Evolutionary conservation across 78 protist species (phyloP).

Genomic region (Dictyostelium capitatum): DNA sequence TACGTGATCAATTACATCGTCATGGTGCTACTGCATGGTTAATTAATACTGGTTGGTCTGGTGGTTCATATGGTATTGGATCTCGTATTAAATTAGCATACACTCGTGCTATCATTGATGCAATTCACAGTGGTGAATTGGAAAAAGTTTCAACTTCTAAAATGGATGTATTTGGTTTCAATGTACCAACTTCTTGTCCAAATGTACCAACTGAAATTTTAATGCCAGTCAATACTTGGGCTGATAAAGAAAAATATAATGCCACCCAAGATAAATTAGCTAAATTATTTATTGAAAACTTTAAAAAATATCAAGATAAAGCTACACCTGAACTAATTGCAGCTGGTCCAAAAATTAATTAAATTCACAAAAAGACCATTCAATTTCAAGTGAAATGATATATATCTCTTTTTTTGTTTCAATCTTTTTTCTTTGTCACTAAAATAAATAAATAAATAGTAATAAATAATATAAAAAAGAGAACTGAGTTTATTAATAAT

Average conservation of each 20-base stretch:
- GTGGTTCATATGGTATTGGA: slow-evolving; percentile 94
- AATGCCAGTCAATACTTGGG: slow-evolving; percentile 93
- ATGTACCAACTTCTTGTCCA: slow-evolving; percentile 86
- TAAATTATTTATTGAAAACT: slow-evolving; percentile 88
- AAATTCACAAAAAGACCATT: too few relatives aligned
- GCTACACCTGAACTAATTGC: slow-evolving; percentile 74
- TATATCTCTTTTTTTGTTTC: too few relatives aligned
- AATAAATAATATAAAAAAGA: too few relatives aligned
- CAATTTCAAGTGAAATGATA: too few relatives aligned
- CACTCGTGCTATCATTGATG: slow-evolving; percentile 96
- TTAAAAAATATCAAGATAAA: slow-evolving; percentile 83
- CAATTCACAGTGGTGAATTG: slow-evolving; percentile 94
- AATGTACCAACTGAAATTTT: slow-evolving; percentile 90
- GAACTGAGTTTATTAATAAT: too few relatives aligned
- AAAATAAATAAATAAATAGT: too few relatives aligned
- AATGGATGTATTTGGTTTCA: slow-evolving; percentile 87
- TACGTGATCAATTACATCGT: slow-evolving; percentile 88
- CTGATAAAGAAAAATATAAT: slow-evolving; percentile 83
- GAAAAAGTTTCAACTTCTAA: slow-evolving; percentile 49
- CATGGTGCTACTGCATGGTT: slow-evolving; percentile 93
- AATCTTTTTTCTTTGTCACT: too few relatives aligned
- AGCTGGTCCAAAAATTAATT: slow-evolving; percentile 75
- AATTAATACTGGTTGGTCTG: slow-evolving; percentile 96
- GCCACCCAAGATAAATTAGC: slow-evolving; percentile 82
- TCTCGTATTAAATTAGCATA: slow-evolving; percentile 89